Evolutionary conservation across 2,329 filamentous ascomycete genomes (phyloP).

Genomic region (Xylariaceae sp.): DNA sequence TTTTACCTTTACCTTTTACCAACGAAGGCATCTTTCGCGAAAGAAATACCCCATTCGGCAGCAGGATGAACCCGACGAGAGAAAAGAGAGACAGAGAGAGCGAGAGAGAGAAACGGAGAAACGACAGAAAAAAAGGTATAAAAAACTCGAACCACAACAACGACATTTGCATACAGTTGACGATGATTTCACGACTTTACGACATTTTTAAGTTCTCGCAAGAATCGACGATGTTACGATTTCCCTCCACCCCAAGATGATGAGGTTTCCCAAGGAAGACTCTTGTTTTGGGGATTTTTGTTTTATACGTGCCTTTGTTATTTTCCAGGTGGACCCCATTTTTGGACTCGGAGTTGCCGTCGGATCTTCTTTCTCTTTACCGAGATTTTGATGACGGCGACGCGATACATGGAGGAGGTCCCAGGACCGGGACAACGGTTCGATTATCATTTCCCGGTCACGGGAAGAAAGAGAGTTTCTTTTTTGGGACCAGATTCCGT

Average conservation of each 20-base stretch:
- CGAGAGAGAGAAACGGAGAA: too few relatives aligned
- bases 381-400: slow-evolving; percentile 13
- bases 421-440: slow-evolving; percentile 28
- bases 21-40: slow-evolving; percentile 28
- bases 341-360: slow-evolving; percentile 14
- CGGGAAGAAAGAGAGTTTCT: slow-evolving; percentile 3
- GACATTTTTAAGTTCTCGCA: slow-evolving; percentile 12
- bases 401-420: slow-evolving; percentile 19
- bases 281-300: neutral
- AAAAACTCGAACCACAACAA: slow-evolving; percentile 21
- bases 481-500: slow-evolving; percentile 1
- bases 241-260: slow-evolving; percentile 15
- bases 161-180: slow-evolving; percentile 30
- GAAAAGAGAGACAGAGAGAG: slow-evolving; percentile 4
- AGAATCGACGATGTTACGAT: slow-evolving; percentile 27
- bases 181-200: slow-evolving; percentile 32
- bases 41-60: slow-evolving; percentile 30
- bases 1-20: too few relatives aligned
- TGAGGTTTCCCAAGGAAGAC: slow-evolving; percentile 12
- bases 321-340: slow-evolving; percentile 7
- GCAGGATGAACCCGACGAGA: slow-evolving; percentile 21
- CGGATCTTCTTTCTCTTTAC: slow-evolving; percentile 10
- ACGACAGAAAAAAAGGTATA: too few relatives aligned
- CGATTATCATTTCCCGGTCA: slow-evolving; percentile 19
- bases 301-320: slow-evolving; percentile 12